Evolutionary conservation across 2,329 filamentous ascomycete species (phyloP).

Genomic region (Sporothrix brasiliensis): DNA sequence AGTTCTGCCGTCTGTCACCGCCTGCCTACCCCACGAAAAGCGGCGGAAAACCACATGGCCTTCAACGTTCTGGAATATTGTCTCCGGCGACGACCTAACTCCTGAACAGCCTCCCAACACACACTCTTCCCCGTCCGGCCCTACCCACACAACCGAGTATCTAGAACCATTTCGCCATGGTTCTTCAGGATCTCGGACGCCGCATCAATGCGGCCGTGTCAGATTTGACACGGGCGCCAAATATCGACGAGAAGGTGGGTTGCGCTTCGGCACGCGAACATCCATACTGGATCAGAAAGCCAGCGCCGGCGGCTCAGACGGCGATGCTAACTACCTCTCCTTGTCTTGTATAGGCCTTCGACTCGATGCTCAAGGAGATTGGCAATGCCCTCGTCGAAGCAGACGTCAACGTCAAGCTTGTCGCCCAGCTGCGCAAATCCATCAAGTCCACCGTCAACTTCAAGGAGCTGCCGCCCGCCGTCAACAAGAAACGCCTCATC

Average conservation of each 20-base stretch:
- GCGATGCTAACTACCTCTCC: constrained; percentile 9
- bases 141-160: constrained; percentile 13
- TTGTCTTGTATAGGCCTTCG: constrained; percentile 70
- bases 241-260: constrained; percentile 89
- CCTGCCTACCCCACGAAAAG: constrained; percentile 29
- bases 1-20: constrained; percentile 33
- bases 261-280: not conserved
- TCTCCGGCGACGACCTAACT: constrained; percentile 9
- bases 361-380: constrained; percentile 98
- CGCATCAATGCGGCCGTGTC: constrained; percentile 97
- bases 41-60: constrained; percentile 31
- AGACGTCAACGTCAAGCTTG: constrained; percentile 95
- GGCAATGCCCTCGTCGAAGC: constrained; percentile 93
- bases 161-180: constrained; percentile 61
- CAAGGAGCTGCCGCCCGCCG: constrained; percentile 83
- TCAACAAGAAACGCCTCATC: constrained; percentile 98
- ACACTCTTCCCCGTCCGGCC: not conserved
- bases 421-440: constrained; percentile 86
- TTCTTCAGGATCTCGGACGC: constrained; percentile 97
- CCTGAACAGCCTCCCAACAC: not conserved
- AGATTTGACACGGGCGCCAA: constrained; percentile 87
- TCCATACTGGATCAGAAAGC: not conserved
- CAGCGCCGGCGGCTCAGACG: too few relatives aligned
- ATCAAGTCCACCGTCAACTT: constrained; percentile 93
- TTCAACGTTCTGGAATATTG: constrained; percentile 22